Percentiles rank a stretch among this genome's conserved stretches.
Evolutionary conservation across 306 rosid genomes (phyloP).

Genomic region (Aeschynomene evenia): DNA sequence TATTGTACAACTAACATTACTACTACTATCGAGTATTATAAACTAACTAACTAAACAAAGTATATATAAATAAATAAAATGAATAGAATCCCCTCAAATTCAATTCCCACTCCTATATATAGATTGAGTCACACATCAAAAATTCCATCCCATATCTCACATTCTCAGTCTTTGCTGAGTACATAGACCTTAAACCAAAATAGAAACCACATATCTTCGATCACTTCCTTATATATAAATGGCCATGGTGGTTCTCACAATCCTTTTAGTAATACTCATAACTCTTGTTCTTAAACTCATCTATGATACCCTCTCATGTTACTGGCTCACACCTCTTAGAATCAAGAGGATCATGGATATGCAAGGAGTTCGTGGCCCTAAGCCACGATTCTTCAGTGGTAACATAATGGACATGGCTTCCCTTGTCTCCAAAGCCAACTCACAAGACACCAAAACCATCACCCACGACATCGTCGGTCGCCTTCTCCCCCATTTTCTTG

Average conservation of each 20-base stretch:
- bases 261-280: slow-evolving; percentile 31
- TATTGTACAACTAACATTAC: too few relatives aligned
- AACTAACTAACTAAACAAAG: background rate
- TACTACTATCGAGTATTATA: too few relatives aligned
- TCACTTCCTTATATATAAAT: slow-evolving; percentile 11
- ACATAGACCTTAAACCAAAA: background rate
- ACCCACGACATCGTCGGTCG: slow-evolving; percentile 83
- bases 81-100: background rate
- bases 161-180: too few relatives aligned
- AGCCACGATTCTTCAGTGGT: slow-evolving; percentile 64
- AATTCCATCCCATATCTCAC: slow-evolving; percentile 7
- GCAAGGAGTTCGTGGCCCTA: slow-evolving; percentile 91
- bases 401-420: slow-evolving; percentile 73
- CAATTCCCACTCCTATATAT: slow-evolving; percentile 28
- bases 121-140: slow-evolving; percentile 23
- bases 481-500: slow-evolving; percentile 73
- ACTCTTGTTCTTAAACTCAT: slow-evolving; percentile 44
- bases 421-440: slow-evolving; percentile 59
- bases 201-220: background rate
- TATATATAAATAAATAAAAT: slow-evolving; percentile 8
- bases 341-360: slow-evolving; percentile 70
- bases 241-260: slow-evolving; percentile 43
- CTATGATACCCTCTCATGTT: slow-evolving; percentile 54
- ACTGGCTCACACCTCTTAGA: slow-evolving; percentile 68
- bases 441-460: slow-evolving; percentile 69